These are phyloP conservation scores for Chaetomiaceae sp. DNA, from an alignment of 2,329 filamentous ascomycete species.

Conservation along the genomic window DNA sequence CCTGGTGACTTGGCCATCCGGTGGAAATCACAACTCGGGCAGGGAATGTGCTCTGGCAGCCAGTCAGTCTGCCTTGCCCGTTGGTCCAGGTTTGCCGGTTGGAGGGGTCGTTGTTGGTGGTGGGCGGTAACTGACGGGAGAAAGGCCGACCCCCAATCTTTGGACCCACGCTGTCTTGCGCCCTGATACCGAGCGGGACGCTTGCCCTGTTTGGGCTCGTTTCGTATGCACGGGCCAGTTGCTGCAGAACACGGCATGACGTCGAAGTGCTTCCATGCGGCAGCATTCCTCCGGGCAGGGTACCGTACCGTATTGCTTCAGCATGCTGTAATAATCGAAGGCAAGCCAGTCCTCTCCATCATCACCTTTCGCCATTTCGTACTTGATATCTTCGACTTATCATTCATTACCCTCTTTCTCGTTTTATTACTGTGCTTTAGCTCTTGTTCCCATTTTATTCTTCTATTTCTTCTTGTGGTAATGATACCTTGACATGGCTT, in stretches of 20 bases:
- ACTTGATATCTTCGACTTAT: too few relatives aligned
- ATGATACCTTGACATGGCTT: too few relatives aligned
- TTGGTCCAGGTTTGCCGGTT: too few relatives aligned
- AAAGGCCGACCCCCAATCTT: neutral
- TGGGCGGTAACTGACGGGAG: neutral
- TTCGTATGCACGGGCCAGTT: slow-evolving; percentile 20
- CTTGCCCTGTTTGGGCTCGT: slow-evolving; percentile 12
- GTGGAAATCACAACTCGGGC: neutral
- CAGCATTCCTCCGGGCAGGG: neutral
- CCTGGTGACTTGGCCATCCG: slow-evolving; percentile 8
- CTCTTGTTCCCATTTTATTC: too few relatives aligned
- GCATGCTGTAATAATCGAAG: too few relatives aligned
- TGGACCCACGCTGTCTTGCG: neutral
- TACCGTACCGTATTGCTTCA: neutral
- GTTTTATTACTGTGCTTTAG: too few relatives aligned
- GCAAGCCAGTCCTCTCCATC: too few relatives aligned
- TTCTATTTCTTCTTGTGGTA: too few relatives aligned
- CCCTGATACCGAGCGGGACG: slow-evolving; percentile 10
- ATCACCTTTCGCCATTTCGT: too few relatives aligned
- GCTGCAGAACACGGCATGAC: slow-evolving; percentile 12
- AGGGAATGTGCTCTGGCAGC: slow-evolving; percentile 5
- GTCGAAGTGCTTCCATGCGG: neutral
- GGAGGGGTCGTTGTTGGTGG: slow-evolving; percentile 8
- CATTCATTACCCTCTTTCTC: too few relatives aligned
- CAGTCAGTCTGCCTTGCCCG: slow-evolving; percentile 10